Evolutionary conservation across 2,329 filamentous ascomycete genomes (phyloP).

Genomic region (Neurospora sp.): DNA sequence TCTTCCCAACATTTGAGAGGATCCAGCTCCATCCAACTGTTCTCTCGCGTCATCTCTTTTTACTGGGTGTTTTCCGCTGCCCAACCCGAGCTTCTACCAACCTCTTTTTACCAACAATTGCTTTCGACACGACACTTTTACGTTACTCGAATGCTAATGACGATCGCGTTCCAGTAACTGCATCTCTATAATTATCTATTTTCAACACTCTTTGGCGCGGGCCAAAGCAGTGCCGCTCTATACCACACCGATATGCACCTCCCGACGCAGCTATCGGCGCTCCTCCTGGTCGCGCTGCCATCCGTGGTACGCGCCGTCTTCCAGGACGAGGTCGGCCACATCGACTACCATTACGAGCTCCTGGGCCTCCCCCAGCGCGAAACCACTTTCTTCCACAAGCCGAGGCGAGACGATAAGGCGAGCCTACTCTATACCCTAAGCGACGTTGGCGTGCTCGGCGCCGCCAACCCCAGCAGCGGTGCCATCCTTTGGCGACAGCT

Average conservation of each 20-base stretch:
- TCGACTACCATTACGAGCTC: constrained; percentile 89
- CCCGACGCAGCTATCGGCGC: constrained; percentile 12
- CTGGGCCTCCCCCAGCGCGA: constrained; percentile 72
- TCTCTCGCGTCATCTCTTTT: background rate
- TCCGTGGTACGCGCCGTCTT: constrained; percentile 60
- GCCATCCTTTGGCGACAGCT: constrained; percentile 78
- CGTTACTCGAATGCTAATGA: background rate
- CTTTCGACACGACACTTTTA: background rate
- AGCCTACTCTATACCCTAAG: constrained; percentile 87
- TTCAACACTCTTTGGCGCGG: background rate
- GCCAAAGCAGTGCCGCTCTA: background rate
- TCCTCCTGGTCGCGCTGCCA: constrained; percentile 32
- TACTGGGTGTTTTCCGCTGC: background rate
- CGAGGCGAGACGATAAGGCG: constrained; percentile 70
- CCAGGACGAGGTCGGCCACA: constrained; percentile 78
- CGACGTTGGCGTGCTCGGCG: constrained; percentile 73
- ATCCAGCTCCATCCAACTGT: background rate
- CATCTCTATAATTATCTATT: background rate
- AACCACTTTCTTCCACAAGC: constrained; percentile 91
- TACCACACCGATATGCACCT: constrained; percentile 6
- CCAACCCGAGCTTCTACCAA: background rate
- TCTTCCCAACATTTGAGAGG: background rate
- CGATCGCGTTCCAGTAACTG: background rate
- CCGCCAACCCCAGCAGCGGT: constrained; percentile 81
- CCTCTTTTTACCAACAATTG: background rate